Percentiles rank a stretch among this genome's conserved stretches.
phyloP scores from a whole-genome alignment of 768 basidiomycete species.

The Megacollybia marginata region DNA sequence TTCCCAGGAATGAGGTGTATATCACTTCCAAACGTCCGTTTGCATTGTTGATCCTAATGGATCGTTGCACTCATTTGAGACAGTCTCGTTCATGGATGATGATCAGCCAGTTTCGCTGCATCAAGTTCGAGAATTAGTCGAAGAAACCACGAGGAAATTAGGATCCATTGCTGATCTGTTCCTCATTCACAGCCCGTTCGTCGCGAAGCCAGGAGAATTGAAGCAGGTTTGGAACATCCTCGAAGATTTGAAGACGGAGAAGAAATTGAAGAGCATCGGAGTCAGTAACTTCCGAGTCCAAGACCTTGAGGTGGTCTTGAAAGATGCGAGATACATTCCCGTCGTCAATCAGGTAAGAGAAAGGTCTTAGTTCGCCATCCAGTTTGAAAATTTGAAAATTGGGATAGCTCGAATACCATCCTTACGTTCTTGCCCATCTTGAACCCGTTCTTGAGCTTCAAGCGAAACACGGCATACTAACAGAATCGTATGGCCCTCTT shows the following conservation, averaged over 20 bases:
- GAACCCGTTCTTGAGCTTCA: conserved; percentile 26
- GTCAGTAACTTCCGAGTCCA: conserved; percentile 45
- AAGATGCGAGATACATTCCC: conserved; percentile 39
- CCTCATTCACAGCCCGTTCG: conserved; percentile 39
- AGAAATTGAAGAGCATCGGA: conserved; percentile 36
- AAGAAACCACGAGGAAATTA: conserved; percentile 39
- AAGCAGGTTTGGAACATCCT: conserved; percentile 41
- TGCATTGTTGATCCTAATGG: conserved; percentile 10
- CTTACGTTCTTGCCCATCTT: conserved; percentile 25
- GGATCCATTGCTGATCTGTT: conserved; percentile 43
- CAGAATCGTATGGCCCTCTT: conserved; percentile 29
- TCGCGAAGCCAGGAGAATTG: conserved; percentile 17
- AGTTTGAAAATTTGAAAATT: too few species aligned
- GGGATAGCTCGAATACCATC: conserved; percentile 32
- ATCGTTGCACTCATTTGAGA: conserved; percentile 10
- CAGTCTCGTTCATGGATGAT: conserved; percentile 8
- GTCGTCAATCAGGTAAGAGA: conserved; percentile 42
- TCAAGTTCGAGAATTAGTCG: conserved; percentile 32
- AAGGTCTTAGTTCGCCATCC: background rate
- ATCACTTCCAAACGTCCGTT: conserved; percentile 35
- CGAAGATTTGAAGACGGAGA: conserved; percentile 38
- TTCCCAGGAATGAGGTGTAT: conserved; percentile 34
- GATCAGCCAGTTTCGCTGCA: conserved; percentile 18
- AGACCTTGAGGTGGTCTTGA: conserved; percentile 34
- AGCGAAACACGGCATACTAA: conserved; percentile 28